Base-by-base conservation (phyloP, 805 yeast genomes). In the Pichia eremophila region DNA sequence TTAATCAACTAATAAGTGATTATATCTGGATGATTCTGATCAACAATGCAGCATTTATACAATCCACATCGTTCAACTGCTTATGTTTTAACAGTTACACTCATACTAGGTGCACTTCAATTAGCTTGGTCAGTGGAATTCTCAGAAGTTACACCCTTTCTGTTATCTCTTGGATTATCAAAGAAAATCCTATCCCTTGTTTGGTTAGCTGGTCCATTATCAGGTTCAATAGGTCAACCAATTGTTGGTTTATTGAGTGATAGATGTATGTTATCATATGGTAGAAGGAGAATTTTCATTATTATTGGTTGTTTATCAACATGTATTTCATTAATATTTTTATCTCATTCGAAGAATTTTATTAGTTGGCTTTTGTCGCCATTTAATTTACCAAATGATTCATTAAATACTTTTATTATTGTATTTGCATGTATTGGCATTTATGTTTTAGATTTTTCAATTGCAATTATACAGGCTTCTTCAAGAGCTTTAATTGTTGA, bases 141-240 rank as follows among this genome's bases (percentile, higher is more conserved):
- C 55, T 72, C 81, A 5, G 80, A 78, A 52, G 83, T 83, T 4
- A 78, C 81, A 4, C 81, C 84, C 0, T 79, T 73, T 54, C 58
- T 80, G 15, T 61, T 79, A n/a, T 76, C 81, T 0, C 62, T 80
- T n/a, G 85, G 85, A 5, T 65, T 80, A 43, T 73, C 83, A 2
- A 79, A 78, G 54, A 71, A 75, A 22, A 55, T 70, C 0, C 60
- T 80, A 54, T 78, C 83, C 8, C 62, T 80, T 41, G 73, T 80
- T 5, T 80, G 85, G 86, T 70, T 80, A 22, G 83, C 84, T 1
- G 84, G 85, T 2, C 85, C 86, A 0, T 55, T 79, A 15, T 74
- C 81, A 14, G 85, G 85, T 1, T 70, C 81, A 0, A 52, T 80
- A 22, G 83, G 83, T 0, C 85, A 80, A 59, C 86, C 86, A 0